Percentiles rank a stretch among this genome's conserved stretches.
Conservation (phyloP, 306 rosid species). For the Potentilla sterilis region DNA sequence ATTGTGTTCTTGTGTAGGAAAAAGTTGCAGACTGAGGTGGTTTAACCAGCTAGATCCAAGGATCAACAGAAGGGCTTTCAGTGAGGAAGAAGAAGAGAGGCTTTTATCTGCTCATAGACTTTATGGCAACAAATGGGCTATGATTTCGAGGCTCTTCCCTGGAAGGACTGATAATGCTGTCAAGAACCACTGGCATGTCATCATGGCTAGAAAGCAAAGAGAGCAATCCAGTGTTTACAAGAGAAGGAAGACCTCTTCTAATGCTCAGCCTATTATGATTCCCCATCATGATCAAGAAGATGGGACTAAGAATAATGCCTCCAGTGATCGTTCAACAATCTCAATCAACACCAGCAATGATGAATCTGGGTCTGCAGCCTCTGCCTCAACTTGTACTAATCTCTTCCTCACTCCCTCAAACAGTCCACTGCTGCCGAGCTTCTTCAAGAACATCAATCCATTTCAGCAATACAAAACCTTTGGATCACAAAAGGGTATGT, state of each 20-base stretch:
- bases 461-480: constrained; percentile 20
- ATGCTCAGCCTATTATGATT: background rate
- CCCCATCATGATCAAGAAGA: constrained; percentile 18
- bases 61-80: constrained; percentile 64
- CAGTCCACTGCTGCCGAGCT: constrained; percentile 12
- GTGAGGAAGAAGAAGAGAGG: constrained; percentile 75
- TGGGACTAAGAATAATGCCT: constrained; percentile 36
- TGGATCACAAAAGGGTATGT: constrained; percentile 43
- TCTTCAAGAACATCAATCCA: constrained; percentile 16
- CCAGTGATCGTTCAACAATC: constrained; percentile 38
- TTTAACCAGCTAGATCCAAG: constrained; percentile 87
- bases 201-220: constrained; percentile 78
- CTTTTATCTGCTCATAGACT: constrained; percentile 58
- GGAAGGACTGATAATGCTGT: constrained; percentile 94
- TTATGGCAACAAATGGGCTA: constrained; percentile 92
- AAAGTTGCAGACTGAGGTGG: constrained; percentile 96
- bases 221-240: constrained; percentile 50
- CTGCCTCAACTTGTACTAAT: constrained; percentile 61
- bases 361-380: constrained; percentile 21
- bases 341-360: constrained; percentile 55
- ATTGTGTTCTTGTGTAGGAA: constrained; percentile 43
- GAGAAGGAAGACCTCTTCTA: constrained; percentile 50
- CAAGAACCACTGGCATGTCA: constrained; percentile 93
- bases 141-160: constrained; percentile 79
- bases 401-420: constrained; percentile 54